These are phyloP conservation scores for Oehlia diaphana DNA, from an alignment of 192 early-diverging fungal species.

Conservation along the genomic window DNA sequence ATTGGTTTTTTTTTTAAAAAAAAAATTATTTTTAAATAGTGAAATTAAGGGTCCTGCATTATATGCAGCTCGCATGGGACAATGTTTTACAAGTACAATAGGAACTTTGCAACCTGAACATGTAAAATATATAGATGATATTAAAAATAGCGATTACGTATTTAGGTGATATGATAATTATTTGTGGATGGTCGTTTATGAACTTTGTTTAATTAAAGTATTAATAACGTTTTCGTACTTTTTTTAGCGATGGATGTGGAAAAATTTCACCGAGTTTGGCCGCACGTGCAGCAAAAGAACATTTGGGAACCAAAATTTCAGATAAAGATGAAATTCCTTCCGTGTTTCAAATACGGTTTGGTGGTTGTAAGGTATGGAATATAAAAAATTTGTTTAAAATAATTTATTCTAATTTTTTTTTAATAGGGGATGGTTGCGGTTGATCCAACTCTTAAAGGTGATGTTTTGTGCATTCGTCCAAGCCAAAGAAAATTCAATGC, in stretches of 20 bases:
- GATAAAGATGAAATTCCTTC: slow-evolving; percentile 45
- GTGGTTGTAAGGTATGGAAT: slow-evolving; percentile 53
- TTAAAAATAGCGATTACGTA: slow-evolving; percentile 51
- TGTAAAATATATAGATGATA: slow-evolving; percentile 52
- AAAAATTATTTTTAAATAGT: not conserved
- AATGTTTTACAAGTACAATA: slow-evolving; percentile 70
- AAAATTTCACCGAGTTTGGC: slow-evolving; percentile 57
- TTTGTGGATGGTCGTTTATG: not conserved
- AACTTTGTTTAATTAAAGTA: not conserved
- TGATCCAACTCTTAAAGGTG: slow-evolving; percentile 27
- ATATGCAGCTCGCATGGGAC: slow-evolving; percentile 68
- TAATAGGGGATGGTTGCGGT: slow-evolving; percentile 49
- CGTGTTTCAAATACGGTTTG: slow-evolving; percentile 73
- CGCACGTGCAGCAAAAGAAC: not conserved
- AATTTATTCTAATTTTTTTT: not conserved
- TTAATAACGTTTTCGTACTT: not conserved
- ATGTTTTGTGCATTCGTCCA: slow-evolving; percentile 48
- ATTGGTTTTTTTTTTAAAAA: not conserved
- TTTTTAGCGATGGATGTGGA: slow-evolving; percentile 78
- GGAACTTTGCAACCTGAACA: slow-evolving; percentile 47
- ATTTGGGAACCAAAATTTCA: slow-evolving; percentile 37
- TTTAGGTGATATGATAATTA: not conserved
- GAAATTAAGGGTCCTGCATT: slow-evolving; percentile 55
- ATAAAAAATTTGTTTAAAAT: not conserved
- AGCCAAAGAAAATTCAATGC: slow-evolving; percentile 63